Base-by-base conservation (phyloP, 495 filamentous ascomycete species). In the Penicillium atrosanguineum region DNA sequence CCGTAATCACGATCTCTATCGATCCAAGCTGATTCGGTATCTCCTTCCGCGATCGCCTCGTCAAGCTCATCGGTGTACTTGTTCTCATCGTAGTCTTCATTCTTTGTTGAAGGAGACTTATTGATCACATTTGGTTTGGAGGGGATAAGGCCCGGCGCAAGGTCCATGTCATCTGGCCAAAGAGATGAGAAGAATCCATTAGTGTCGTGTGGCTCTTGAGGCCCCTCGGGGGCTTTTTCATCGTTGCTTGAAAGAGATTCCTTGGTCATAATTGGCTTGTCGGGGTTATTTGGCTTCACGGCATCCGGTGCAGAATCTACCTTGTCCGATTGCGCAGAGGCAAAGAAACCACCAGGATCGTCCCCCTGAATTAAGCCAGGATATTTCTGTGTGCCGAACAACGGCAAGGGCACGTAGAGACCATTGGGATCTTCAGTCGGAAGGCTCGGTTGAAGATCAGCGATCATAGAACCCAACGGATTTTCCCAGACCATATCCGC, bases 401-500 rank as follows among this genome's bases (percentile, higher is more conserved):
- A 49, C 4, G 56, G 20, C 50, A 74, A 54, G 26, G 63, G 51
- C 38, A 64, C 67, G 42, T 76, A 73, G 14, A 72, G 50, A 8
- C 55, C 64, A 12, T 50, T 60, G 4, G 59, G 47, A 34, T 62
- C 48, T 20, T 43, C 38, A 31, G 52, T 44, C 21, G 56, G 43
- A 3, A 45, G 34, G 4, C 57, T 28, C 20, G 55, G 6, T 20
- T 54, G 52, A 12, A 38, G 36, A 11, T 21, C 44, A 9, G 21
- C 7, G 37, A 45, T 42, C 40, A 57, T 46, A 23, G 46, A 45
- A 19, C 41, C 50, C 20, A 76, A 51, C 6, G 73, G 71, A 28
- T 76, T 78, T 75, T 73, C 47, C 68, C 72, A 77, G 7, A 42
- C 44, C 40, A 63, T 56, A 23, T 57, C 61, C n/a, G 23, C 43